These are phyloP conservation scores for Zygosaccharomyces bailii DNA, from an alignment of 805 yeast species.

Conservation along the genomic window DNA sequence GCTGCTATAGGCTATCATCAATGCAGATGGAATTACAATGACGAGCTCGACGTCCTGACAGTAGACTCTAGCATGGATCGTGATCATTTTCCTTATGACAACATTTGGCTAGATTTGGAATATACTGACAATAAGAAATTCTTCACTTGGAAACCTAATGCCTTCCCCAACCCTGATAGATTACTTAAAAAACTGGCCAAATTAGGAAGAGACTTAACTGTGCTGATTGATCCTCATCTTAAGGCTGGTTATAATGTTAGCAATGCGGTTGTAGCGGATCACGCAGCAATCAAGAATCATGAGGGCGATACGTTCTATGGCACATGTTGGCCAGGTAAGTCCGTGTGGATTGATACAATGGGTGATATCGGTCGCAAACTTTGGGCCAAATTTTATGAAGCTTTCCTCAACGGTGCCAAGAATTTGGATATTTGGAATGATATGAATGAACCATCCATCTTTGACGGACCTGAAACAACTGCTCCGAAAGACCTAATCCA, in stretches of 20 bases:
- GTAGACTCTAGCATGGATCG: constrained; percentile 70
- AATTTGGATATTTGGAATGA: constrained; percentile 93
- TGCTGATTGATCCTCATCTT: constrained; percentile 89
- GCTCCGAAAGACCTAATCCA: constrained; percentile 81
- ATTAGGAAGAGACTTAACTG: constrained; percentile 76
- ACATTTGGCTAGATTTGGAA: constrained; percentile 93
- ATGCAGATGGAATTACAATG: constrained; percentile 96
- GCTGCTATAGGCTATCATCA: constrained; percentile 91
- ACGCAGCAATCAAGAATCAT: constrained; percentile 46
- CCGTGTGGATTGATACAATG: constrained; percentile 87
- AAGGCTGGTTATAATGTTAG: constrained; percentile 68
- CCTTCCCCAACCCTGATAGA: constrained; percentile 69
- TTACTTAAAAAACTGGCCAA: constrained; percentile 64
- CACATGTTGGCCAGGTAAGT: constrained; percentile 98
- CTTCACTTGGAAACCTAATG: constrained; percentile 80
- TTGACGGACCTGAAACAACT: constrained; percentile 91
- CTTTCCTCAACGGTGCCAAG: constrained; percentile 47
- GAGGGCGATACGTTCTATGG: constrained; percentile 60
- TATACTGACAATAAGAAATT: constrained; percentile 83
- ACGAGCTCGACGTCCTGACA: constrained; percentile 76
- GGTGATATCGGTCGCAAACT: constrained; percentile 55
- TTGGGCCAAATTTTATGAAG: constrained; percentile 57
- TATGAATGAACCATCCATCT: constrained; percentile 96
- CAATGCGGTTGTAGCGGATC: constrained; percentile 42
- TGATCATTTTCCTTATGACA: constrained; percentile 76